Conservation (phyloP, 768 basidiomycete genomes). For the Russula abietina region DNA sequence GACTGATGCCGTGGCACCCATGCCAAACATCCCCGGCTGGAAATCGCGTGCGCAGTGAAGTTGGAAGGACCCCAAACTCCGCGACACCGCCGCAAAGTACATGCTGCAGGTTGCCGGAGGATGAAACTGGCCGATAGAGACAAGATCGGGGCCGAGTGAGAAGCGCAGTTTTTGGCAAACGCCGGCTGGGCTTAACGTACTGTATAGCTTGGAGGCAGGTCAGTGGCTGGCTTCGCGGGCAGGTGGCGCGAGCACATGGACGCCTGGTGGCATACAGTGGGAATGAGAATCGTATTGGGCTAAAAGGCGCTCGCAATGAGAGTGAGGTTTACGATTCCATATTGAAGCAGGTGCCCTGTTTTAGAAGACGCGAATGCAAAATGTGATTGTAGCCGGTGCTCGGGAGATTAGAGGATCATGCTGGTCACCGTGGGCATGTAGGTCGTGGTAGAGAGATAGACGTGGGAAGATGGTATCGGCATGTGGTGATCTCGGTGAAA, state of each 20-base stretch:
- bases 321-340: constrained; percentile 3
- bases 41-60: constrained; percentile 13
- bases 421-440: constrained; percentile 7
- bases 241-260: constrained; percentile 23
- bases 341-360: constrained; percentile 9
- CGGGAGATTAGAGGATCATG: constrained; percentile 18
- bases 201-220: constrained; percentile 7
- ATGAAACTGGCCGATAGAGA: background rate
- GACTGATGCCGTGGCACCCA: constrained; percentile 21
- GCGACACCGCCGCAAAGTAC: constrained; percentile 15
- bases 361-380: constrained; percentile 6
- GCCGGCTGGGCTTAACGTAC: constrained; percentile 14
- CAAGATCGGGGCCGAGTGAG: constrained; percentile 10
- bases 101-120: constrained; percentile 8
- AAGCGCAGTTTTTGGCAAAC: constrained; percentile 4
- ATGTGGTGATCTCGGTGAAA: constrained; percentile 19
- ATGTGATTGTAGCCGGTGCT: constrained; percentile 15
- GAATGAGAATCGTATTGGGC: constrained; percentile 18
- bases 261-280: constrained; percentile 24
- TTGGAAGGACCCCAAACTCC: constrained; percentile 22
- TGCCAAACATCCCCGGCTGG: constrained; percentile 21
- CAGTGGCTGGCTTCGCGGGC: constrained; percentile 17
- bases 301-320: constrained; percentile 13
- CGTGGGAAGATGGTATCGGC: constrained; percentile 23
- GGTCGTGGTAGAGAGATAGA: constrained; percentile 5